Percentiles rank a stretch among this genome's conserved stretches.
These are phyloP conservation scores for Coniophora puteana DNA, from an alignment of 1,284 basidiomycete species.

Conservation along the genomic window DNA sequence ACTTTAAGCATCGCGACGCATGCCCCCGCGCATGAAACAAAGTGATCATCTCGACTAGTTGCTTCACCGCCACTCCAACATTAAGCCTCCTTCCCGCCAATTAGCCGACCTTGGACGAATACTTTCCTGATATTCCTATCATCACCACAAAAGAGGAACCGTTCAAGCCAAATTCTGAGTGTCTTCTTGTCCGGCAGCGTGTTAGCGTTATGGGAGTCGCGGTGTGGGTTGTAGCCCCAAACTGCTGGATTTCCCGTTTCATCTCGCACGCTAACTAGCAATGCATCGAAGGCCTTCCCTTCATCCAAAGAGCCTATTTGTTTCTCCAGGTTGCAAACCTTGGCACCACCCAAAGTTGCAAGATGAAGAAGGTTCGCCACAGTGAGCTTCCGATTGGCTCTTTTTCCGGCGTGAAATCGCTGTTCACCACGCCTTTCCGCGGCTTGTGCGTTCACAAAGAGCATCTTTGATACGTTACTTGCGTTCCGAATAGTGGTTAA, in stretches of 20 bases:
- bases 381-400: constrained; percentile 56
- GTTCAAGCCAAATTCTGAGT: constrained; percentile 56
- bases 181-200: constrained; percentile 11
- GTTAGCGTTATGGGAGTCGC: constrained; percentile 13
- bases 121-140: constrained; percentile 85
- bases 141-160: constrained; percentile 83
- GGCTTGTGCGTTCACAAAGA: constrained; percentile 41
- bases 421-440: constrained; percentile 11
- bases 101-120: constrained; percentile 77
- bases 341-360: constrained; percentile 90
- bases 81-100: constrained; percentile 60
- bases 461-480: constrained; percentile 77
- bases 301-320: constrained; percentile 76
- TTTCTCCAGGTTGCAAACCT: constrained; percentile 71
- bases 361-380: constrained; percentile 83
- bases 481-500: constrained; percentile 82
- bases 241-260: constrained; percentile 57
- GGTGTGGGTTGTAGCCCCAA: constrained; percentile 46
- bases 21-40: background rate
- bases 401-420: constrained; percentile 8
- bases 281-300: constrained; percentile 91
- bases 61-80: constrained; percentile 7
- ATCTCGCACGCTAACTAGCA: constrained; percentile 57
- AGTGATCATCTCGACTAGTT: background rate
- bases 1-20: constrained; percentile 1